phyloP scores from a whole-genome alignment of 139 green algal species.

The Chlorella vulgaris region DNA sequence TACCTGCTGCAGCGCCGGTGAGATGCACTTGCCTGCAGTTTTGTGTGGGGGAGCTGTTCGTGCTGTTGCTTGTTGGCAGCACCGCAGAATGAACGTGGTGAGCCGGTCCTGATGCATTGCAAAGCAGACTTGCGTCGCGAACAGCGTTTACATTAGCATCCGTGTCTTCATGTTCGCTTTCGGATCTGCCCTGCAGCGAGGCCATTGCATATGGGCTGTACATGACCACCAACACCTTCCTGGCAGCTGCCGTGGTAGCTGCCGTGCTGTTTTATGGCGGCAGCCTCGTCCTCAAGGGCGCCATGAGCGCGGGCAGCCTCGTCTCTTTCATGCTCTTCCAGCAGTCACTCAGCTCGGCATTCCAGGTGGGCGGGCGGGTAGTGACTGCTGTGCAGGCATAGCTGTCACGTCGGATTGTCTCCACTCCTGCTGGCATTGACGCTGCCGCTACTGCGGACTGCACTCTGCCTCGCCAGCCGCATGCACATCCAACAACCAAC shows the following conservation, averaged over 20 bases:
- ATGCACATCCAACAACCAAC: no score
- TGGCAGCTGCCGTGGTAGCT: conserved; percentile 65
- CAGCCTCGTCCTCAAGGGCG: conserved; percentile 59
- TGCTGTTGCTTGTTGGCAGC: background rate
- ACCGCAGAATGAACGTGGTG: no score
- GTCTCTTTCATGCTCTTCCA: conserved; percentile 89
- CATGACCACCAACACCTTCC: conserved; percentile 70
- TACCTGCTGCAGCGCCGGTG: conserved; percentile 48
- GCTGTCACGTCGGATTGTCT: no score
- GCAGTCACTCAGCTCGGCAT: conserved; percentile 68
- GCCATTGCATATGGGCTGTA: conserved; percentile 69
- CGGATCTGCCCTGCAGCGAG: conserved; percentile 18
- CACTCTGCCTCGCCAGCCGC: no score
- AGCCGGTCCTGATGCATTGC: no score
- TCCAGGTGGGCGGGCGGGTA: conserved; percentile 51
- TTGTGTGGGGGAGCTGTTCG: background rate
- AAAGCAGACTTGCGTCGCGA: no score
- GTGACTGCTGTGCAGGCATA: background rate
- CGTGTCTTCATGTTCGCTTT: no score
- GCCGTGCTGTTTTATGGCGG: conserved; percentile 70
- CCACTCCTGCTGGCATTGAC: no score
- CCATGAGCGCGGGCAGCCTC: conserved; percentile 60
- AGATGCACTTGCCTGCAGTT: background rate
- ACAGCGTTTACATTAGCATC: no score
- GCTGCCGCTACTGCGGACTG: no score